These are phyloP conservation scores for Ganoderma multipileum DNA, from an alignment of 1,284 basidiomycete genomes.

Conservation along the genomic window DNA sequence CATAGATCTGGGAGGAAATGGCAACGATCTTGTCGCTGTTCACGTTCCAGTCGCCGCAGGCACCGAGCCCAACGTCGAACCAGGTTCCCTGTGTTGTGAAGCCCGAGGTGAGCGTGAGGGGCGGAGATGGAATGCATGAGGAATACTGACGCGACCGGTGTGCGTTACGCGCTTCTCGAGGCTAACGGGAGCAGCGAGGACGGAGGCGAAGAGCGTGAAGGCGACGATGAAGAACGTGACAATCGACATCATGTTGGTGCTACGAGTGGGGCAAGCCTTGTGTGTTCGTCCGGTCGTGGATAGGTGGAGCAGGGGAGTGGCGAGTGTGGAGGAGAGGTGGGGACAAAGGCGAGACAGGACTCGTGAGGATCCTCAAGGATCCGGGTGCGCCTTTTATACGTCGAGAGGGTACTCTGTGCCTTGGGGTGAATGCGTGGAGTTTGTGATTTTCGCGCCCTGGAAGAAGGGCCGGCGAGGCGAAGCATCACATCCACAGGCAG, in stretches of 20 bases:
- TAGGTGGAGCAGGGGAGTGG: slow-evolving; percentile 10
- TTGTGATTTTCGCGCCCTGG: slow-evolving; percentile 23
- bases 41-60: slow-evolving; percentile 46
- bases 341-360: slow-evolving; percentile 31
- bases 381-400: slow-evolving; percentile 32
- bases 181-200: slow-evolving; percentile 56
- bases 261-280: slow-evolving; percentile 15
- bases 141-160: slow-evolving; percentile 52
- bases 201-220: slow-evolving; percentile 49
- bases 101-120: slow-evolving; percentile 15
- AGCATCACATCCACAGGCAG: slow-evolving; percentile 12
- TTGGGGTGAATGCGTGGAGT: slow-evolving; percentile 26
- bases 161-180: slow-evolving; percentile 58
- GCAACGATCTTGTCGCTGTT: slow-evolving; percentile 48
- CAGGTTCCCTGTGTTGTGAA: slow-evolving; percentile 46
- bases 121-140: slow-evolving; percentile 17
- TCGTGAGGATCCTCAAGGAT: slow-evolving; percentile 27
- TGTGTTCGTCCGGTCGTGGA: neutral
- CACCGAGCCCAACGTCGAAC: slow-evolving; percentile 51
- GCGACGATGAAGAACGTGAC: slow-evolving; percentile 49
- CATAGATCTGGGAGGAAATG: slow-evolving; percentile 44
- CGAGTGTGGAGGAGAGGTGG: slow-evolving; percentile 9
- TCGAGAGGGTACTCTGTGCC: slow-evolving; percentile 15
- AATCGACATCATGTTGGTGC: slow-evolving; percentile 45
- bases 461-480: slow-evolving; percentile 18